Evolutionary conservation across 2,329 filamentous ascomycete genomes (phyloP).

Genomic region (Byssothecium circinans): DNA sequence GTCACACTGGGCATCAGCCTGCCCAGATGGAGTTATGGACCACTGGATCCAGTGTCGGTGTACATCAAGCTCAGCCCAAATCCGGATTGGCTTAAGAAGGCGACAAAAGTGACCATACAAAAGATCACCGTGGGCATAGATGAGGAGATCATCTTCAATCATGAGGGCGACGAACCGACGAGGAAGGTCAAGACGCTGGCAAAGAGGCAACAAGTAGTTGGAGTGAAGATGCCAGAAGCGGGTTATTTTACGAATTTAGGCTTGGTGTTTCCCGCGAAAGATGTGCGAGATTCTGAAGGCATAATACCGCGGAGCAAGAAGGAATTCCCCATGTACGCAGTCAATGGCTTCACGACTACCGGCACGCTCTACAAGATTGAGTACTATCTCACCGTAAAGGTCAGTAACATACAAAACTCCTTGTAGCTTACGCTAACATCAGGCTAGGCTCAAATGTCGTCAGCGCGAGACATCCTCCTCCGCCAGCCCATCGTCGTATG

Average conservation of each 20-base stretch:
- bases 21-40: constrained; percentile 94
- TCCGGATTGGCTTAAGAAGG: constrained; percentile 86
- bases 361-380: constrained; percentile 97
- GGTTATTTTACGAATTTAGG: constrained; percentile 93
- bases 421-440: constrained; percentile 12
- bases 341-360: constrained; percentile 89
- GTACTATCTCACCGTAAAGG: constrained; percentile 93
- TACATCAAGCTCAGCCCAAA: constrained; percentile 95
- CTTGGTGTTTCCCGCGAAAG: constrained; percentile 86
- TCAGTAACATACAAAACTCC: constrained; percentile 45
- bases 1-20: constrained; percentile 90
- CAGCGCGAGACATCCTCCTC: constrained; percentile 82
- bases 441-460: constrained; percentile 80
- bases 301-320: constrained; percentile 82
- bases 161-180: constrained; percentile 91
- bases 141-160: constrained; percentile 98
- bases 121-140: constrained; percentile 93
- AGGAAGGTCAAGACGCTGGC: constrained; percentile 86
- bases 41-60: constrained; percentile 90
- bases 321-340: constrained; percentile 85
- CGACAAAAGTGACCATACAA: constrained; percentile 87
- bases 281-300: constrained; percentile 82
- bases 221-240: constrained; percentile 82
- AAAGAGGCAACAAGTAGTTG: constrained; percentile 79
- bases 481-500: constrained; percentile 95